phyloP scores from a whole-genome alignment of 2,329 filamentous ascomycete genomes.

The Cercospora sp. region DNA sequence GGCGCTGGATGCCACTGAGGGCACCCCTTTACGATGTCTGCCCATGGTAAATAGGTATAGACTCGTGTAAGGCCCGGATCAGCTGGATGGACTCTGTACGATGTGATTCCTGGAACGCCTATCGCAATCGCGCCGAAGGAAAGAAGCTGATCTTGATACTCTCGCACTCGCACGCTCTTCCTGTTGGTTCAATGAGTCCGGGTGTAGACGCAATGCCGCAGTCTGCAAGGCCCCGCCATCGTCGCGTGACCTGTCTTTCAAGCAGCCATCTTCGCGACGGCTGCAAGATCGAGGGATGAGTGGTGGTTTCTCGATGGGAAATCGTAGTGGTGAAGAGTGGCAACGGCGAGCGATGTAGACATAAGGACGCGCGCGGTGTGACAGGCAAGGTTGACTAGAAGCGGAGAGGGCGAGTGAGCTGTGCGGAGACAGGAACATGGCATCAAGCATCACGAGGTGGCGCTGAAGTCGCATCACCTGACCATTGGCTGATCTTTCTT shows the following conservation, averaged over 20 bases:
- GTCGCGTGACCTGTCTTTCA: constrained; percentile 40
- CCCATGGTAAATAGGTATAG: constrained; percentile 29
- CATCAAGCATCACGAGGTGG: not conserved
- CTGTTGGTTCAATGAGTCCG: not conserved
- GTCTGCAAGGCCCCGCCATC: constrained; percentile 30
- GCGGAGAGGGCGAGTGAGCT: not conserved
- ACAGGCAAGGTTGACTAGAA: not conserved
- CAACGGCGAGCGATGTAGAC: too few relatives aligned
- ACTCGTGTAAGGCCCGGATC: not conserved
- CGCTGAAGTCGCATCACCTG: not conserved
- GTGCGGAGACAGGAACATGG: not conserved
- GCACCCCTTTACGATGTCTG: constrained; percentile 19
- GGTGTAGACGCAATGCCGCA: constrained; percentile 10
- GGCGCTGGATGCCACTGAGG: constrained; percentile 24
- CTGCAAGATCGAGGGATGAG: constrained; percentile 28
- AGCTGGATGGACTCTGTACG: not conserved
- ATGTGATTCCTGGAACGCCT: not conserved
- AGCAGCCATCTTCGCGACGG: constrained; percentile 45
- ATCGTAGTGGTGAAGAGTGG: too few relatives aligned
- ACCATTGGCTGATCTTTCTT: not conserved
- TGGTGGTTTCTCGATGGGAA: constrained; percentile 31
- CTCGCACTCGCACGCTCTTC: not conserved
- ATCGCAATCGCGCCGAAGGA: not conserved
- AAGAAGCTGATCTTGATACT: not conserved
- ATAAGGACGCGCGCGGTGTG: too few relatives aligned